Evolutionary conservation across 1,284 basidiomycete species (phyloP).

Genomic region (Laetiporus sulphureus): DNA sequence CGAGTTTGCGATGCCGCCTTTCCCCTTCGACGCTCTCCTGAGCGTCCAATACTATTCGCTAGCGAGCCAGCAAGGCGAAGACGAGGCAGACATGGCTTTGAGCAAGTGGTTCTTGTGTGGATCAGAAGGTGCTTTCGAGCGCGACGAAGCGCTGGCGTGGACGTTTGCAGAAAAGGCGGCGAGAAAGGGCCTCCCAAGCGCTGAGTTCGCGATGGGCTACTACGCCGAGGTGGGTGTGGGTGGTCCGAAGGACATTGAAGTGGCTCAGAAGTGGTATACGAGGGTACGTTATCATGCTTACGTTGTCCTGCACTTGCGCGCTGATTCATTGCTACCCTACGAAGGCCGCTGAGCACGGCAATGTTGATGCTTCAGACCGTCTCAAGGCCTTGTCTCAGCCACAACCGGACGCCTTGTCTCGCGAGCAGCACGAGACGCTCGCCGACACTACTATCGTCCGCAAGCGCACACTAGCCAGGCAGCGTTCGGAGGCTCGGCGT

Average conservation of each 20-base stretch:
- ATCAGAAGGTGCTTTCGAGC: conserved; percentile 74
- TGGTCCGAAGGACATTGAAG: conserved; percentile 55
- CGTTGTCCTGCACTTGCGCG: not conserved
- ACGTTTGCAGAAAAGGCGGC: conserved; percentile 94
- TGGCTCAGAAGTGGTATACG: conserved; percentile 67
- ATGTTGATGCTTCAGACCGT: conserved; percentile 75
- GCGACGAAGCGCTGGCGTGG: conserved; percentile 83
- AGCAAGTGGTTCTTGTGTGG: conserved; percentile 95
- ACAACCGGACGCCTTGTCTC: conserved; percentile 55
- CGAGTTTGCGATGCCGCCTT: conserved; percentile 85
- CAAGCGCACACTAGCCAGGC: conserved; percentile 76
- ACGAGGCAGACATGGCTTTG: conserved; percentile 93
- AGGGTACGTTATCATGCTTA: conserved; percentile 30
- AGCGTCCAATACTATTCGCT: conserved; percentile 90
- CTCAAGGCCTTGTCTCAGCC: conserved; percentile 61
- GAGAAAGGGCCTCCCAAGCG: conserved; percentile 68
- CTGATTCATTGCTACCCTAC: not conserved
- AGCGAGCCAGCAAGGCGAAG: conserved; percentile 81
- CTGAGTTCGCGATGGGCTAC: conserved; percentile 94
- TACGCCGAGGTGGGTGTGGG: conserved; percentile 82
- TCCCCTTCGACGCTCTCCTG: conserved; percentile 84
- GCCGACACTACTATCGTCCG: conserved; percentile 79
- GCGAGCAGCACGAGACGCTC: conserved; percentile 75
- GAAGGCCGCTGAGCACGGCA: conserved; percentile 75
- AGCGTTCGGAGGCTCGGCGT: conserved; percentile 49